Conservation (phyloP, 805 yeast genomes). For the Hanseniaspora guilliermondii region DNA sequence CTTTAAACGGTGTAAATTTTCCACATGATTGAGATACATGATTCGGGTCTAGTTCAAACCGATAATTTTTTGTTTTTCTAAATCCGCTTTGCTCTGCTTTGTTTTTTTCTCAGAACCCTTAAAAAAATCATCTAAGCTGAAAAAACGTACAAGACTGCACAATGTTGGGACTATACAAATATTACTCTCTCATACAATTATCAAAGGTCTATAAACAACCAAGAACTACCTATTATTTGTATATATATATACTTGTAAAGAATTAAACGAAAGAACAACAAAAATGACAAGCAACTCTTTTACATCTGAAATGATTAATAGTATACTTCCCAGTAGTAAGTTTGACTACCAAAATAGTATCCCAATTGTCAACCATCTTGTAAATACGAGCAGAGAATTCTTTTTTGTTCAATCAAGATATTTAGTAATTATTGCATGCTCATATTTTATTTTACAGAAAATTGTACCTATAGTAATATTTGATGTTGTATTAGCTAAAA, state of each 20-base stretch:
- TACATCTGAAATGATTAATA: neutral
- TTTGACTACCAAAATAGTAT: neutral
- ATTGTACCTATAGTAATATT: slow-evolving; percentile 1
- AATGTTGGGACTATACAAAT: no score
- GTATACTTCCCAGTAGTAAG: neutral
- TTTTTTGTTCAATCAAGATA: neutral
- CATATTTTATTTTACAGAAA: slow-evolving; percentile 1
- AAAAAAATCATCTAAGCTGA: no score
- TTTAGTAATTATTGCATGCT: neutral
- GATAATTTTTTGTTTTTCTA: no score
- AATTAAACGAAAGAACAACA: neutral
- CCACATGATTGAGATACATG: no score
- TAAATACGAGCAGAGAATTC: neutral
- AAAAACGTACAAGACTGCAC: no score
- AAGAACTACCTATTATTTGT: no score
- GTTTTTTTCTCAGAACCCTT: no score
- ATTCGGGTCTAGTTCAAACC: no score
- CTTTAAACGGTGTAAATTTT: no score
- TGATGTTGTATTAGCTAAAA: neutral
- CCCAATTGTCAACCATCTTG: neutral
- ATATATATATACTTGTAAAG: neutral
- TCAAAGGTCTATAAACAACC: no score
- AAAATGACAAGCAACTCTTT: neutral
- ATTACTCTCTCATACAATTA: no score
- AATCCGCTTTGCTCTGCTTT: no score